Conservation (phyloP, 2,329 filamentous ascomycete genomes). For the Scopulariopsis brevicaulis region DNA sequence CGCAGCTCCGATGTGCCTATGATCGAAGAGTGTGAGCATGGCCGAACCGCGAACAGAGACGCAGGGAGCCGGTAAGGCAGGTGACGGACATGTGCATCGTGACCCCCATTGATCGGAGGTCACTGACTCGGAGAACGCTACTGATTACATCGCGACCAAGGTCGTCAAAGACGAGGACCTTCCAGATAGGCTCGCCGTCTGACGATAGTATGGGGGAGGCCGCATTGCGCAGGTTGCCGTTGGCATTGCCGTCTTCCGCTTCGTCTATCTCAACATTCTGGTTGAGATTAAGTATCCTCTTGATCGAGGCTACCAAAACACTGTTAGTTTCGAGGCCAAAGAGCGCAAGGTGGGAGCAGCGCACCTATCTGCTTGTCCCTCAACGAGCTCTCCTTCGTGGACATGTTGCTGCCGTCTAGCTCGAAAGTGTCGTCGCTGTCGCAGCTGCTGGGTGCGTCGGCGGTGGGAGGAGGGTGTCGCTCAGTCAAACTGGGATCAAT, state of each 20-base stretch:
- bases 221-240: conserved; percentile 49
- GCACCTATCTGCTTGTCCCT: conserved; percentile 40
- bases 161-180: conserved; percentile 92
- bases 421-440: conserved; percentile 12
- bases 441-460: conserved; percentile 8
- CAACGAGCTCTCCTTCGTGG: conserved; percentile 31
- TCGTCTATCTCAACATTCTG: conserved; percentile 51
- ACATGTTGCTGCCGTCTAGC: conserved; percentile 24
- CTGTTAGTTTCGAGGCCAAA: not conserved
- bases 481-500: not conserved
- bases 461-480: conserved; percentile 11
- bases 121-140: conserved; percentile 87
- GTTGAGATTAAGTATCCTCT: conserved; percentile 93
- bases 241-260: conserved; percentile 47
- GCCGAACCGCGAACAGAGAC: not conserved
- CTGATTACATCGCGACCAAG: conserved; percentile 89
- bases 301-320: conserved; percentile 60
- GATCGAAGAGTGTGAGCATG: not conserved
- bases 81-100: conserved; percentile 79
- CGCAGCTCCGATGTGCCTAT: conserved; percentile 34
- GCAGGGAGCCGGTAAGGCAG: not conserved
- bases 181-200: conserved; percentile 92
- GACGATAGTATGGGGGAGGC: conserved; percentile 73
- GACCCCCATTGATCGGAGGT: conserved; percentile 86
- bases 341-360: not conserved